Base-by-base conservation (phyloP, 2,329 filamentous ascomycete species). In the Pezicula rhizophila region DNA sequence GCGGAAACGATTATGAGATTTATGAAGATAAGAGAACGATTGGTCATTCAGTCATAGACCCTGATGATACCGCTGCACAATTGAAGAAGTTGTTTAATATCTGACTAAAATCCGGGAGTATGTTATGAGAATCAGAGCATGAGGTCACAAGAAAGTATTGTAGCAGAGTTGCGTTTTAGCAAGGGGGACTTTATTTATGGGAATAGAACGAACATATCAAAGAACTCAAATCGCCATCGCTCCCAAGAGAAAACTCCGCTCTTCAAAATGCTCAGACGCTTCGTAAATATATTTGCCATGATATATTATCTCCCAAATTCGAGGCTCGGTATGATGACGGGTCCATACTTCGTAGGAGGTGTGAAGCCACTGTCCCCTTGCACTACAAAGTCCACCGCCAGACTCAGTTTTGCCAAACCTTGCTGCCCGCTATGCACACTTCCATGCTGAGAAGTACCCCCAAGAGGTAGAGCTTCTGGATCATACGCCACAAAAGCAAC, bases 1-100 rank as follows among this genome's bases (percentile, higher is more conserved):
- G 93, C 55, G 93, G 93, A 53, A 99, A 97, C 68, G 93, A 99
- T 71, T 92, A 84, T 66, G 92, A 97, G 75, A 96, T 99, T 66
- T 97, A 85, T 70, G 76, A 72, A 57, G 92, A 97, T 66, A 64
- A 78, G 47, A 78, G 92, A 63, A 95, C 88, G 33, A 83, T 86
- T 52, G 93, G 93, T 2, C 93, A 99, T 71, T 76, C 84, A 23
- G 93, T 97, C 57, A 81, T 76, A 57, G 79, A 77, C 38, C 92
- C 92, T 6, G 84, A 90, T 49, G 89, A 97, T 63, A 96, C 91
- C 41, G 82, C 87, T 62, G 78, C 72, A 59, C 76, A 89, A 68
- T 64, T 99, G 61, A 92, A 85, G 76, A 82, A 93, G 75, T 60
- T 93, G 45, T 96, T 97, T 64, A 73, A 79, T 53, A 68, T 90